Evolutionary conservation across 2,329 filamentous ascomycete species (phyloP).

Genomic region (Coniochaeta pulveracea): DNA sequence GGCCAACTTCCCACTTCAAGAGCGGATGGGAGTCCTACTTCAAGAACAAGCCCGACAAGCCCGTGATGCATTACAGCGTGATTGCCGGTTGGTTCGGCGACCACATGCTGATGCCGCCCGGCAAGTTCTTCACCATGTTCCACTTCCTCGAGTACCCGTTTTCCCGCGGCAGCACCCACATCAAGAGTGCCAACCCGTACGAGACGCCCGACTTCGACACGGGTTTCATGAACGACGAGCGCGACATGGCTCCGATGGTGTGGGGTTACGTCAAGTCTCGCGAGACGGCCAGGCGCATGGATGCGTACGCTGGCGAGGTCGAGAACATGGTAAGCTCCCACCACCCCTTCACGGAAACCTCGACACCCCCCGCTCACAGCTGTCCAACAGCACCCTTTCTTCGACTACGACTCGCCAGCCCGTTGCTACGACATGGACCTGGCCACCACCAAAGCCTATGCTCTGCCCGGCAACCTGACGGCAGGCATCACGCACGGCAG

Average conservation of each 20-base stretch:
- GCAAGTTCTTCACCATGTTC: slow-evolving; percentile 79
- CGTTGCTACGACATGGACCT: slow-evolving; percentile 64
- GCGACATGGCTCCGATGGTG: slow-evolving; percentile 76
- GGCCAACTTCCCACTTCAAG: slow-evolving; percentile 65
- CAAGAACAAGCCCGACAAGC: slow-evolving; percentile 75
- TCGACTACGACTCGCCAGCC: slow-evolving; percentile 57
- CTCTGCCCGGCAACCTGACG: slow-evolving; percentile 58
- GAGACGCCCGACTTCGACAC: slow-evolving; percentile 67
- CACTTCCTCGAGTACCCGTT: slow-evolving; percentile 72
- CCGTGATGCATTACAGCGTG: slow-evolving; percentile 75
- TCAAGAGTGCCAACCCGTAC: slow-evolving; percentile 61
- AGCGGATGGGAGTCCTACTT: slow-evolving; percentile 74
- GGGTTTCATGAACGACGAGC: slow-evolving; percentile 77
- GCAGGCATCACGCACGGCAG: slow-evolving; percentile 64
- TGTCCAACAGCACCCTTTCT: slow-evolving; percentile 57
- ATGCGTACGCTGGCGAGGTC: slow-evolving; percentile 67
- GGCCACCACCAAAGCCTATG: slow-evolving; percentile 63
- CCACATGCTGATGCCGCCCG: slow-evolving; percentile 54
- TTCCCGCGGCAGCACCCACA: slow-evolving; percentile 61
- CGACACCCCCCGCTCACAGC: slow-evolving; percentile 23
- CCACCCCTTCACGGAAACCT: slow-evolving; percentile 14
- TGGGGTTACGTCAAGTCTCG: slow-evolving; percentile 78
- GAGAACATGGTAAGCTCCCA: slow-evolving; percentile 28
- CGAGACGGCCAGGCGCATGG: slow-evolving; percentile 69
- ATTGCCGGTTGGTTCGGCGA: slow-evolving; percentile 57